phyloP scores from a whole-genome alignment of 2,329 filamentous ascomycete genomes.

The Cercospora berteroae region DNA sequence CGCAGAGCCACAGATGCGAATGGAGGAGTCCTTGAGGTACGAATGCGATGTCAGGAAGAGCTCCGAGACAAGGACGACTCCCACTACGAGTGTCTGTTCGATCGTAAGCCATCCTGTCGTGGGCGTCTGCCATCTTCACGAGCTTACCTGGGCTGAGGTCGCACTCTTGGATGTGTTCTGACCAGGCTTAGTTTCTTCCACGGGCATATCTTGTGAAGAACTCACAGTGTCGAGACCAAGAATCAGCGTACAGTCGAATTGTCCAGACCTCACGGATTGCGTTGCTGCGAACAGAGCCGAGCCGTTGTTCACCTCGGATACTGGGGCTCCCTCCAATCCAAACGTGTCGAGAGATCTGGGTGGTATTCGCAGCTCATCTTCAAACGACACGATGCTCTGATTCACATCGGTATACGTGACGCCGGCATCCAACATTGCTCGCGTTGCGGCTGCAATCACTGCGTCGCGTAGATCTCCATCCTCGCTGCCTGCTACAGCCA shows the following conservation, averaged over 20 bases:
- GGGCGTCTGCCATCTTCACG: neutral
- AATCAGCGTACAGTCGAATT: slow-evolving; percentile 25
- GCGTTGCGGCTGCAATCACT: slow-evolving; percentile 26
- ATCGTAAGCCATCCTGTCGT: slow-evolving; percentile 10
- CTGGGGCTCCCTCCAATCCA: slow-evolving; percentile 25
- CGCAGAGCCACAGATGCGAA: slow-evolving; percentile 21
- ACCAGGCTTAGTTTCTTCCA: neutral
- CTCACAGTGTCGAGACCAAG: slow-evolving; percentile 27
- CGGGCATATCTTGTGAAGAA: neutral
- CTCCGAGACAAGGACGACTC: slow-evolving; percentile 28
- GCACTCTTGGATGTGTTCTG: slow-evolving; percentile 1
- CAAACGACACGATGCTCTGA: slow-evolving; percentile 24
- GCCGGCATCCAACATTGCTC: slow-evolving; percentile 32
- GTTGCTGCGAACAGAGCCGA: slow-evolving; percentile 24
- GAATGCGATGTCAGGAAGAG: slow-evolving; percentile 30
- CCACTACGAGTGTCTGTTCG: slow-evolving; percentile 20
- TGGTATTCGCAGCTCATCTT: slow-evolving; percentile 22
- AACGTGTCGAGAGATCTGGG: slow-evolving; percentile 24
- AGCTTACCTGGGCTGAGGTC: neutral
- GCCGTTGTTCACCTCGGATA: slow-evolving; percentile 24
- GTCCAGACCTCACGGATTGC: slow-evolving; percentile 23
- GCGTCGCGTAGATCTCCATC: slow-evolving; percentile 8
- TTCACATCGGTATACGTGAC: slow-evolving; percentile 30
- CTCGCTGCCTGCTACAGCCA: slow-evolving; percentile 18
- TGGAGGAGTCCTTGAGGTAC: slow-evolving; percentile 30